phyloP scores from a whole-genome alignment of 257 asterid genomes.

The Rubia yunnanensis region DNA sequence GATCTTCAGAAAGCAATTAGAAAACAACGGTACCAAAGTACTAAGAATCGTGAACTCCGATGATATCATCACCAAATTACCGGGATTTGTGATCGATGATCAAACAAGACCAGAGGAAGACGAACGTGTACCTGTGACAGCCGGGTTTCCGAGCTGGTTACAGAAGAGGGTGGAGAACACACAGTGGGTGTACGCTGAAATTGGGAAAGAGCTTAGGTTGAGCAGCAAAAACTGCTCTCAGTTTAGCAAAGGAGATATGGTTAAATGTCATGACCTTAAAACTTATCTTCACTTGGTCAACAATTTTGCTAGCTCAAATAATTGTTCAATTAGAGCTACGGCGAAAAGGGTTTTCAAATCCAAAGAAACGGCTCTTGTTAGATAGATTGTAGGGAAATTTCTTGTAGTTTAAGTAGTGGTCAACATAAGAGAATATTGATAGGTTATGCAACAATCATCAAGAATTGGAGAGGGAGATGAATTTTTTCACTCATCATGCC shows the following conservation, averaged over 20 bases:
- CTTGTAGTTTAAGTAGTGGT: conserved; percentile 4
- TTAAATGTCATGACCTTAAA: conserved; percentile 74
- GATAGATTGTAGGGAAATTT: neutral
- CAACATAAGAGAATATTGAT: neutral
- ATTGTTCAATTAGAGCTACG: conserved; percentile 53
- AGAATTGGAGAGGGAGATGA: conserved; percentile 4
- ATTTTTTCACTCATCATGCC: neutral
- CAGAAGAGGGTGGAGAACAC: conserved; percentile 44
- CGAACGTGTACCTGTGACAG: neutral
- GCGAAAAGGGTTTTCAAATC: conserved; percentile 39
- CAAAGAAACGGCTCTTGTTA: conserved; percentile 9
- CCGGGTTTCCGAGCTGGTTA: conserved; percentile 41
- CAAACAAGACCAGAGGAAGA: conserved; percentile 3
- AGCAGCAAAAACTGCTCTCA: conserved; percentile 57
- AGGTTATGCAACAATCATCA: neutral
- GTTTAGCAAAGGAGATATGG: conserved; percentile 35
- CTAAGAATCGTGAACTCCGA: conserved; percentile 68
- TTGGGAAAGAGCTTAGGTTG: conserved; percentile 67
- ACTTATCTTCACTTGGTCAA: conserved; percentile 71
- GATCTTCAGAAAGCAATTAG: conserved; percentile 41
- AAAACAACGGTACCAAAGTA: conserved; percentile 51
- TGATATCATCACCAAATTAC: conserved; percentile 69
- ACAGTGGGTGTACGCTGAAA: conserved; percentile 76
- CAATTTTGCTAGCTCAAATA: conserved; percentile 43
- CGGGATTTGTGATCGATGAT: conserved; percentile 59